Evolutionary conservation across 345 rosid genomes (phyloP).

Genomic region (Schrenkiella parvula): DNA sequence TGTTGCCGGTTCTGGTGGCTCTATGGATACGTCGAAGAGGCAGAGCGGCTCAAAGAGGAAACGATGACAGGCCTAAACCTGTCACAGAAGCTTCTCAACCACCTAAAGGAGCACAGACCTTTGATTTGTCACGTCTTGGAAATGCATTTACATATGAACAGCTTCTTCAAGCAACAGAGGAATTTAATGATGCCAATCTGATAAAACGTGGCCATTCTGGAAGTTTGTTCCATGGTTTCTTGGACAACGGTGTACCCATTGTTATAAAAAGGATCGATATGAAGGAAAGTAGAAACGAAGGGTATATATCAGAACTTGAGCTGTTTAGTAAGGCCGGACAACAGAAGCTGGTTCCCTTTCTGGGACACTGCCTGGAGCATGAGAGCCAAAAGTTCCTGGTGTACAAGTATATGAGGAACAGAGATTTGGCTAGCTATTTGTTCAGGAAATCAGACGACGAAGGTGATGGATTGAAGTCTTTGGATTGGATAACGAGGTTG

Average conservation of each 20-base stretch:
- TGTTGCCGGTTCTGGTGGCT: slow-evolving; percentile 43
- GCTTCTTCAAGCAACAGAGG: slow-evolving; percentile 67
- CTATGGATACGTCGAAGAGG: slow-evolving; percentile 44
- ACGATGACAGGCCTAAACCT: slow-evolving; percentile 56
- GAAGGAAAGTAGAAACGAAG: slow-evolving; percentile 50
- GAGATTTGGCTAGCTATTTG: slow-evolving; percentile 77
- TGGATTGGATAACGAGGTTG: slow-evolving; percentile 98
- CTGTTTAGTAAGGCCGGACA: slow-evolving; percentile 71
- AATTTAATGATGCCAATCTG: slow-evolving; percentile 64
- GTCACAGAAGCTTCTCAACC: slow-evolving; percentile 40
- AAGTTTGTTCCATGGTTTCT: slow-evolving; percentile 64
- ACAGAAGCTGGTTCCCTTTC: slow-evolving; percentile 73
- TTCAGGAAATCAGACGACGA: slow-evolving; percentile 55
- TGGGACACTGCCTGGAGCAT: slow-evolving; percentile 82
- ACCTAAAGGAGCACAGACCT: slow-evolving; percentile 44
- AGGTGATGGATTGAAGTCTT: slow-evolving; percentile 71
- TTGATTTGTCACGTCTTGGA: slow-evolving; percentile 66
- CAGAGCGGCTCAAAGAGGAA: slow-evolving; percentile 45
- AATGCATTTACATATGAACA: slow-evolving; percentile 71
- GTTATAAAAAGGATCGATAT: slow-evolving; percentile 71
- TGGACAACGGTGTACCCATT: slow-evolving; percentile 57
- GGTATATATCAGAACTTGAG: slow-evolving; percentile 68
- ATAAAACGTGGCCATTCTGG: slow-evolving; percentile 95
- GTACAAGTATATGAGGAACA: slow-evolving; percentile 85
- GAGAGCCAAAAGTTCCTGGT: slow-evolving; percentile 79